Evolutionary conservation across 2,329 filamentous ascomycete genomes (phyloP).

Genomic region (Fusarium dlaminii): DNA sequence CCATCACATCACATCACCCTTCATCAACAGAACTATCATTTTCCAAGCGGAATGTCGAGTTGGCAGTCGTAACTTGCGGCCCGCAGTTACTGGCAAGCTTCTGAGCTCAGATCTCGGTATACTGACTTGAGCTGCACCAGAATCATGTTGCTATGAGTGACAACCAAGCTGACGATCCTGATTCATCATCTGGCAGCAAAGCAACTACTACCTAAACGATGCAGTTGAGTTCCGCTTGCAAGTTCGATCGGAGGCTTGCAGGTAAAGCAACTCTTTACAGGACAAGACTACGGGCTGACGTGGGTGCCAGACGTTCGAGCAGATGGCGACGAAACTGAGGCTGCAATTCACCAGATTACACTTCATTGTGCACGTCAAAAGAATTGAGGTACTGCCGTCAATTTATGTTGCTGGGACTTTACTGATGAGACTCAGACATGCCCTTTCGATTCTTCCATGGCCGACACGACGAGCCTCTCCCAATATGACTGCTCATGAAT

Average conservation of each 20-base stretch:
- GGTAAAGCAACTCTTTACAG: too few relatives aligned
- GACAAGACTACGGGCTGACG: background rate
- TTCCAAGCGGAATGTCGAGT: background rate
- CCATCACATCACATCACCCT: background rate
- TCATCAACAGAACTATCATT: background rate
- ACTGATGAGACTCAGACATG: background rate
- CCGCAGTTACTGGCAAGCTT: background rate
- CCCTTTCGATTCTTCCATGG: background rate
- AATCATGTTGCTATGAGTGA: background rate
- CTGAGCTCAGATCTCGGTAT: too few relatives aligned
- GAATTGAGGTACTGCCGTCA: too few relatives aligned
- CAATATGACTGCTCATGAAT: background rate
- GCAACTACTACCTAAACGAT: background rate
- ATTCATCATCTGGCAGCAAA: background rate
- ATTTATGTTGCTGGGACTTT: too few relatives aligned
- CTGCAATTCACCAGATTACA: rapidly evolving
- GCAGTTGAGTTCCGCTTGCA: background rate
- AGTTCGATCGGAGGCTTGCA: background rate
- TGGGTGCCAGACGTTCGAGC: background rate
- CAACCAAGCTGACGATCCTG: background rate
- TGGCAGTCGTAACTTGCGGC: rapidly evolving
- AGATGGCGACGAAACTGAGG: too few relatives aligned
- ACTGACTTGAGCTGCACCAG: background rate
- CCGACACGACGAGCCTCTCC: background rate
- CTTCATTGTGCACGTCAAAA: background rate